Conservation (phyloP, 1,284 basidiomycete species). For the Chalciporus sp. region DNA sequence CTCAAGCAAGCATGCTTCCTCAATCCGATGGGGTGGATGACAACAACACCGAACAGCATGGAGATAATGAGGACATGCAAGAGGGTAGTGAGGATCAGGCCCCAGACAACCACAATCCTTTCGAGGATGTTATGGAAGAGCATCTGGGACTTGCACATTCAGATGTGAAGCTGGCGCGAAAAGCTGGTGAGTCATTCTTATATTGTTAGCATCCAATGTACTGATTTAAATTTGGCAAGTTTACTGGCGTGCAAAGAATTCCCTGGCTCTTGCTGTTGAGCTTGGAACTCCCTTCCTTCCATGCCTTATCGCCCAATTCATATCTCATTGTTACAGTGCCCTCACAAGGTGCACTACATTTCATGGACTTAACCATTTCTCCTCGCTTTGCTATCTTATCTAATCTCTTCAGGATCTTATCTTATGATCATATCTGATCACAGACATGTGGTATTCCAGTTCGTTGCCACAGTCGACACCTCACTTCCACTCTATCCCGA, state of each 20-base stretch:
- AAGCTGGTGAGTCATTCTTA: background rate
- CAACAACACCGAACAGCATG: background rate
- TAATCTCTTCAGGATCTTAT: too few species aligned
- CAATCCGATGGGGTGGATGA: background rate
- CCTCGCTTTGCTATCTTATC: too few species aligned
- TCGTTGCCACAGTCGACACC: too few species aligned
- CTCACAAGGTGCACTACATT: too few species aligned
- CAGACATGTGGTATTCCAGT: too few species aligned
- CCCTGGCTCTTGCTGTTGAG: background rate
- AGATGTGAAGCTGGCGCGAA: slow-evolving; percentile 4
- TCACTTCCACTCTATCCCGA: too few species aligned
- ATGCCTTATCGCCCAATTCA: background rate
- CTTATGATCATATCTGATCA: too few species aligned
- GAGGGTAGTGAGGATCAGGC: background rate
- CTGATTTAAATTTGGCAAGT: background rate
- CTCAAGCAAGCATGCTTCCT: too few species aligned
- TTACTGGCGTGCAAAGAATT: background rate
- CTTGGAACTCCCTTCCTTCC: background rate
- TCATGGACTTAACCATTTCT: too few species aligned
- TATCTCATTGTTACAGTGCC: too few species aligned
- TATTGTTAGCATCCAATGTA: too few species aligned
- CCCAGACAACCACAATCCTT: background rate
- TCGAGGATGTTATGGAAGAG: background rate
- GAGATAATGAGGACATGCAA: background rate
- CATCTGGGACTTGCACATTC: background rate